Evolutionary conservation across 768 basidiomycete genomes (phyloP), one percentile per base, ranked within the genome.

Genomic region (Calocera viscosa): DNA sequence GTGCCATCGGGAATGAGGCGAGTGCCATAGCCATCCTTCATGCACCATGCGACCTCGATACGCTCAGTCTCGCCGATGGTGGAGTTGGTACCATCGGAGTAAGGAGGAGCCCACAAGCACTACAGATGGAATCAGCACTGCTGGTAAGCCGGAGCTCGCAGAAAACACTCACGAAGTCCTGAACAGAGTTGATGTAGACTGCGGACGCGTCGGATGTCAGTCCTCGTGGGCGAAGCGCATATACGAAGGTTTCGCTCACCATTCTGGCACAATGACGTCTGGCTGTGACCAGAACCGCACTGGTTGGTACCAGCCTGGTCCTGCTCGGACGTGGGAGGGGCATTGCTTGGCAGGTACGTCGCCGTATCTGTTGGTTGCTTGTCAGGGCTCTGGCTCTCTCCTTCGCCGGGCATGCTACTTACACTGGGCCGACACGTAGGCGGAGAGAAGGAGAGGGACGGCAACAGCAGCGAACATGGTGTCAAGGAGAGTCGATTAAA

Each of bases 1-100:
- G 69, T 66, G 33, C 70, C 71, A 35, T 65, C 67, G 22, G 70
- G 70, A 30, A 73, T 70, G 5, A 75, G 40, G 26, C 70, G 70
- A 11, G 69, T 67, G 5, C 75, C 76, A 63, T 74, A 72, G 3
- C 73, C 73, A 17, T 66, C 63, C 74, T 86, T 84, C n/a, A 85
- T 83, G 77, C 89, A 93, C 82, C 83, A 93, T 0, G 89, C 84
- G 11, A 92, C 86, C 30, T 70, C 75, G 24, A 71, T 69, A 1
- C 70, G 40, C 69, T 93, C 91, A 1, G 82, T 82, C 68, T 87
- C 80, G 35, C 81, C 86, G 49, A 92, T 85, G 19, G 77, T 74
- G 16, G 81, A 78, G 66, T 76, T 75, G 2, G 81, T 77, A 2
- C 38, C 71, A 49, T 60, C 53, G 26, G 67, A 66, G 39, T 26